These are phyloP conservation scores for Thraustotheca clavata DNA, from an alignment of 352 stramenopile species.

Conservation along the genomic window DNA sequence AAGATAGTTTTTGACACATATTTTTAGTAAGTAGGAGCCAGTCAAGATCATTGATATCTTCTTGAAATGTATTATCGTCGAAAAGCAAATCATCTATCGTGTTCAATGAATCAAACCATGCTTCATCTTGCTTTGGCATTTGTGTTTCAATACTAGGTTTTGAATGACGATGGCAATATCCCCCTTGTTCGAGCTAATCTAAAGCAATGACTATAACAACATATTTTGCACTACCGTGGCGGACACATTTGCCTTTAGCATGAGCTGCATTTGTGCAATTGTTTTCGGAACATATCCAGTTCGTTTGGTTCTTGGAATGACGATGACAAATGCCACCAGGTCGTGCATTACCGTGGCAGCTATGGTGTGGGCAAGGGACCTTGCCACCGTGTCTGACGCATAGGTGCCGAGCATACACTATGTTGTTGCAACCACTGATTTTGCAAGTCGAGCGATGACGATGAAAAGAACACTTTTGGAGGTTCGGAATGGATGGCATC, in stretches of 20 bases:
- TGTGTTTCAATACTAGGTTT: no score
- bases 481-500: constrained; percentile 8
- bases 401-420: constrained; percentile 8
- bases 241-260: background rate
- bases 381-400: constrained; percentile 12
- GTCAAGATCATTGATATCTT: no score
- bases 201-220: background rate
- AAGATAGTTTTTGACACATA: no score
- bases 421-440: constrained; percentile 11
- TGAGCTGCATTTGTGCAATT: constrained; percentile 8
- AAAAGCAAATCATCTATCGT: no score
- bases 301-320: constrained; percentile 26
- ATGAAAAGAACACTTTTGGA: constrained; percentile 16
- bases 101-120: no score
- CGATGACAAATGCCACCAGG: constrained; percentile 71
- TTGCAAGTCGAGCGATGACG: background rate
- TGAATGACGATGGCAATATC: constrained; percentile 14
- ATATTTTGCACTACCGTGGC: constrained; percentile 1
- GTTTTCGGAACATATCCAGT: constrained; percentile 1
- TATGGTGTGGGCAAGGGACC: background rate
- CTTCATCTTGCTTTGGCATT: no score
- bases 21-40: no score
- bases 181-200: background rate
- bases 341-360: constrained; percentile 49
- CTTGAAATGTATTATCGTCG: no score